Evolutionary conservation across 208 protist species (phyloP).

Genomic region (Leishmania gerbilli): DNA sequence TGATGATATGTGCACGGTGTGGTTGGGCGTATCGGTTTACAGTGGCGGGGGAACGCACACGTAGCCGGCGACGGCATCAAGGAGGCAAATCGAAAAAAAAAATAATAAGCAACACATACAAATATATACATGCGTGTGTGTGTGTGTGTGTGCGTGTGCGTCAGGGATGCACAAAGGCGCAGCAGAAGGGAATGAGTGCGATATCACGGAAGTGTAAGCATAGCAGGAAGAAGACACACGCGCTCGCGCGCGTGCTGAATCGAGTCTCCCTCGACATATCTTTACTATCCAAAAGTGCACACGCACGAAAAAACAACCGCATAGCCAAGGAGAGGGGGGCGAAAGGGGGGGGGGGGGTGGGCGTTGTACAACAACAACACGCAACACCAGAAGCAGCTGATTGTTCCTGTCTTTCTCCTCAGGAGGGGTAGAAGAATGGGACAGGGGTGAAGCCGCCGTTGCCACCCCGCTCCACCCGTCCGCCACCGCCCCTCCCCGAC

Average conservation of each 20-base stretch:
- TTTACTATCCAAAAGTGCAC: neutral
- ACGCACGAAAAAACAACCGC: neutral
- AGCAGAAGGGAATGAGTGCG: neutral
- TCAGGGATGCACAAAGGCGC: neutral
- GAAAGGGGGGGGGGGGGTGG: neutral
- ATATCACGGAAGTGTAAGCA: neutral
- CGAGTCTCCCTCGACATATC: neutral
- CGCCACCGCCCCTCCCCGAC: neutral
- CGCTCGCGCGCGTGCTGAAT: neutral
- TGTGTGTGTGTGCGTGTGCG: neutral
- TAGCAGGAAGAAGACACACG: neutral
- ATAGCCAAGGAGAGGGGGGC: neutral
- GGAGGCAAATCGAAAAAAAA: neutral
- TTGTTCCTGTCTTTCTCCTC: neutral
- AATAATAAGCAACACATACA: too few relatives aligned
- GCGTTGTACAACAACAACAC: neutral
- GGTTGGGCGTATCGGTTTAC: neutral
- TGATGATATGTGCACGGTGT: neutral
- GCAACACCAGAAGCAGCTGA: neutral
- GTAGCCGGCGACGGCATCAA: neutral
- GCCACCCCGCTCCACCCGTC: neutral
- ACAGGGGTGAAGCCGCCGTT: neutral
- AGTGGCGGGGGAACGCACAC: neutral
- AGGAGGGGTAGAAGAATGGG: neutral
- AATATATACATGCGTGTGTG: fast-evolving